Evolutionary conservation across 2,329 filamentous ascomycete genomes (phyloP).

Genomic region (Endoconidiophora laricicola): DNA sequence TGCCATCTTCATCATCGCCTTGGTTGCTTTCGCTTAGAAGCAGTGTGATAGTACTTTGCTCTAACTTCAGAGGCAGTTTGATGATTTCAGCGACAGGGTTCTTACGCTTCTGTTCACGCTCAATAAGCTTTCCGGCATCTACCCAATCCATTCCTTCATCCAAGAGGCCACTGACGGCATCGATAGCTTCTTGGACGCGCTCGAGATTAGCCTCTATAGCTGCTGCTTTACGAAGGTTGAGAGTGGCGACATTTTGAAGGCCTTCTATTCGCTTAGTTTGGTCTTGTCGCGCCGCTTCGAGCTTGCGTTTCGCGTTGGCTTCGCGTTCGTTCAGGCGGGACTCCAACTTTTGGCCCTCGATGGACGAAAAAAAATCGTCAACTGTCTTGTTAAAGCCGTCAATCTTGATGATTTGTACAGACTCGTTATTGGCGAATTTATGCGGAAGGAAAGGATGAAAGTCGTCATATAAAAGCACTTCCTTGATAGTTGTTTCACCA

Average conservation of each 20-base stretch:
- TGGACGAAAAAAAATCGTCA: slow-evolving; percentile 91
- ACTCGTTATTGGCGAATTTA: slow-evolving; percentile 55
- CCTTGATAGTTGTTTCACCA: slow-evolving; percentile 22
- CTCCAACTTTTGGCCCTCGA: slow-evolving; percentile 85
- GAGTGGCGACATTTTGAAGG: slow-evolving; percentile 60
- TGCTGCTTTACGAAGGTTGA: slow-evolving; percentile 76
- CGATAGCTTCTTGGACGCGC: slow-evolving; percentile 80
- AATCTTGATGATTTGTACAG: slow-evolving; percentile 55
- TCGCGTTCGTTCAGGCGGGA: slow-evolving; percentile 71
- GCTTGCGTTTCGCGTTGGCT: slow-evolving; percentile 61
- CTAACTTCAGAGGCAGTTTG: slow-evolving; percentile 68
- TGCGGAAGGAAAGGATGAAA: slow-evolving; percentile 83
- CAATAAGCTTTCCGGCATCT: slow-evolving; percentile 73
- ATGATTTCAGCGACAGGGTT: slow-evolving; percentile 83
- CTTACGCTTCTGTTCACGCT: slow-evolving; percentile 62
- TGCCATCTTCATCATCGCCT: slow-evolving; percentile 43
- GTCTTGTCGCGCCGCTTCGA: slow-evolving; percentile 70
- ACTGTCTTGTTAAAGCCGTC: slow-evolving; percentile 83
- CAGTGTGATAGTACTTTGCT: slow-evolving; percentile 78
- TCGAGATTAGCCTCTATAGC: slow-evolving; percentile 85
- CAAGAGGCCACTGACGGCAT: slow-evolving; percentile 82
- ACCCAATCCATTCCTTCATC: slow-evolving; percentile 96
- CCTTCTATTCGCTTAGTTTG: slow-evolving; percentile 75
- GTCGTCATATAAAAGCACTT: slow-evolving; percentile 65
- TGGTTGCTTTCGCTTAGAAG: slow-evolving; percentile 54